Percentiles rank a stretch among this genome's conserved stretches.
Conservation (phyloP, 1,139 yeast species). For the Pichia sp. region DNA sequence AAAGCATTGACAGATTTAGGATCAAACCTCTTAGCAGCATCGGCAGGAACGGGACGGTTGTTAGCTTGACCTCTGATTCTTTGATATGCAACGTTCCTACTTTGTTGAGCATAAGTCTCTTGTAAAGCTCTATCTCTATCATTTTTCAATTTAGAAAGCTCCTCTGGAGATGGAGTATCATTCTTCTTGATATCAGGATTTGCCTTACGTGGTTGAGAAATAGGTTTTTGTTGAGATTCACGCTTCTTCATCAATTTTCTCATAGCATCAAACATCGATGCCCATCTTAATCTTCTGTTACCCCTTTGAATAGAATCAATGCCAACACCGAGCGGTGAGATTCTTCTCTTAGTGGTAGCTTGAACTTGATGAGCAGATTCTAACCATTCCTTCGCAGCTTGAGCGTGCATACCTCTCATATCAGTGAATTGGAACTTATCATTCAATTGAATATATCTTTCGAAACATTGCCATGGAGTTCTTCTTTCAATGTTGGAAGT, state of each 20-base stretch:
- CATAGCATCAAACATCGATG: constrained; percentile 95
- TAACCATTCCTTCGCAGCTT: constrained; percentile 86
- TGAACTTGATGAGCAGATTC: constrained; percentile 91
- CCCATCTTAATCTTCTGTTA: constrained; percentile 88
- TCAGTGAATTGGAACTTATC: constrained; percentile 85
- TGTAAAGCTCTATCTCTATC: constrained; percentile 86
- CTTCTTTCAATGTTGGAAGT: constrained; percentile 89
- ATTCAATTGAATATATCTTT: constrained; percentile 88
- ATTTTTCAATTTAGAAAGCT: constrained; percentile 72
- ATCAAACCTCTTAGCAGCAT: constrained; percentile 9
- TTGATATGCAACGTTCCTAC: constrained; percentile 20
- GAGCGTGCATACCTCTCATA: constrained; percentile 84
- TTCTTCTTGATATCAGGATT: constrained; percentile 31
- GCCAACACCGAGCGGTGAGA: constrained; percentile 90
- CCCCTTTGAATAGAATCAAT: constrained; percentile 92
- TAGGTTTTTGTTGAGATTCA: constrained; percentile 64
- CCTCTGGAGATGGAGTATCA: constrained; percentile 74
- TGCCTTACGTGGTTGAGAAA: constrained; percentile 38
- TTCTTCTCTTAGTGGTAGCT: constrained; percentile 80
- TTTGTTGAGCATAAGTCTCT: constrained; percentile 50
- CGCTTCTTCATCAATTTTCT: constrained; percentile 87
- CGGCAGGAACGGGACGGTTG: constrained; percentile 31
- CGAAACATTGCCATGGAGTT: constrained; percentile 99
- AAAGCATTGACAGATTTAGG: constrained; percentile 9
- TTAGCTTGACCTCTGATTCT: constrained; percentile 35